Evolutionary conservation across 2,329 filamentous ascomycete species (phyloP), one percentile per base, ranked within the genome.

Genomic region (Sclerotinia spermophila): DNA sequence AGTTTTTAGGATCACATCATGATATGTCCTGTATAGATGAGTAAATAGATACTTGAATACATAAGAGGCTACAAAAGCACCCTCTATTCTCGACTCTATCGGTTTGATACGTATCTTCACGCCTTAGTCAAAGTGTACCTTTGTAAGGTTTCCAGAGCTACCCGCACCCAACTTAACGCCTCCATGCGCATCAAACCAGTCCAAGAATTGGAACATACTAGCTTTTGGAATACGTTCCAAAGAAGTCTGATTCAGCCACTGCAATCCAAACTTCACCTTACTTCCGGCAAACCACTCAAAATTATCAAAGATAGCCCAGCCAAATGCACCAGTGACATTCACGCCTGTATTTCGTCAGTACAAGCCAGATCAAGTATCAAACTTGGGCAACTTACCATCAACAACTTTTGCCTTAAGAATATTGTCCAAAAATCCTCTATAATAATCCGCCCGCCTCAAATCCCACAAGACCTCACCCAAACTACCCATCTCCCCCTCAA

Each of bases 271-370:
- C 35, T 74, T 77, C 3, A 74, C 73, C 15, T 69, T 68, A 40
- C 44, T 72, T 4, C 76, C 76, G 5, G 61, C 27, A 40, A 92
- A 91, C 76, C 77, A 78, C 64, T 78, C 77, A 38, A 77, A 74
- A 56, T 77, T 77, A 67, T 96, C 93, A 85, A 95, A 87, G 72
- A 96, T 86, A 78, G 90, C 92, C 92, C 93, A 96, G n/a, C 90
- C 93, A 83, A 95, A 89, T 81, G 95, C 96, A 10, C 90, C 92
- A 75, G 86, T 85, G 69, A 95, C 91, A 76, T 95, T 87, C 67
- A 94, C 91, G 35, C 90, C 74, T 75, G 30, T 17, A 53, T 27
- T 53, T 6, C n/a, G 27, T 53, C 27, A 53, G 48, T 53, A 53
- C 13, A 27, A 27, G n/a, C n/a, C 48, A 53, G 11, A 53, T 27